Percentiles rank a stretch among this genome's conserved stretches.
These are phyloP conservation scores for Fusarium miscanthi DNA, from an alignment of 2,329 filamentous ascomycete species.

Conservation along the genomic window DNA sequence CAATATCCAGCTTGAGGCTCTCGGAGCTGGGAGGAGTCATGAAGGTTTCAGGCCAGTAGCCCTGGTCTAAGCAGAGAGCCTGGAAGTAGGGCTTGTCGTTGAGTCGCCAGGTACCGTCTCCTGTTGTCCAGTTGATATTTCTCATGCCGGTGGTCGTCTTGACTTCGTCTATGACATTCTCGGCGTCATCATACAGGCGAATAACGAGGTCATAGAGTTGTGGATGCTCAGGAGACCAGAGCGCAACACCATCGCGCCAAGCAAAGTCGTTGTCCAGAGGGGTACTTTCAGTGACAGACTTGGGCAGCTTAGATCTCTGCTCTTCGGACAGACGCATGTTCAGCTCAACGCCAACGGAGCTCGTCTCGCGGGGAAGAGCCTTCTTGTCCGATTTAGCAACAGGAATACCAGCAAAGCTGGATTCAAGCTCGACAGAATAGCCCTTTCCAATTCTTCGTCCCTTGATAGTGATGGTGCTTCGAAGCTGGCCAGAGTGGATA, in stretches of 20 bases:
- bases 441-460: slow-evolving; percentile 59
- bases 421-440: slow-evolving; percentile 65
- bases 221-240: slow-evolving; percentile 71
- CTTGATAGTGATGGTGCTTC: slow-evolving; percentile 61
- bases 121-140: slow-evolving; percentile 67
- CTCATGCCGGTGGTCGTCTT: slow-evolving; percentile 71
- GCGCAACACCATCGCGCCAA: slow-evolving; percentile 67
- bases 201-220: slow-evolving; percentile 67
- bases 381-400: slow-evolving; percentile 58
- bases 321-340: slow-evolving; percentile 60
- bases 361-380: slow-evolving; percentile 60
- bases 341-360: slow-evolving; percentile 60
- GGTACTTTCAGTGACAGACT: slow-evolving; percentile 46
- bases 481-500: slow-evolving; percentile 62
- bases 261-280: slow-evolving; percentile 53
- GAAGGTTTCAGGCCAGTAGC: slow-evolving; percentile 71
- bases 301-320: slow-evolving; percentile 54
- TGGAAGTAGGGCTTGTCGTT: slow-evolving; percentile 71
- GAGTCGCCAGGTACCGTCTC: slow-evolving; percentile 68
- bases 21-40: slow-evolving; percentile 66
- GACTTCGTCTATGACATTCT: slow-evolving; percentile 63
- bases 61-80: slow-evolving; percentile 69
- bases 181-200: slow-evolving; percentile 58
- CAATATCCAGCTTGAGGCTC: slow-evolving; percentile 63
- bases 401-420: slow-evolving; percentile 59